Evolutionary conservation across 1,139 yeast species (phyloP).

Genomic region (Geotrichum bryndzae): DNA sequence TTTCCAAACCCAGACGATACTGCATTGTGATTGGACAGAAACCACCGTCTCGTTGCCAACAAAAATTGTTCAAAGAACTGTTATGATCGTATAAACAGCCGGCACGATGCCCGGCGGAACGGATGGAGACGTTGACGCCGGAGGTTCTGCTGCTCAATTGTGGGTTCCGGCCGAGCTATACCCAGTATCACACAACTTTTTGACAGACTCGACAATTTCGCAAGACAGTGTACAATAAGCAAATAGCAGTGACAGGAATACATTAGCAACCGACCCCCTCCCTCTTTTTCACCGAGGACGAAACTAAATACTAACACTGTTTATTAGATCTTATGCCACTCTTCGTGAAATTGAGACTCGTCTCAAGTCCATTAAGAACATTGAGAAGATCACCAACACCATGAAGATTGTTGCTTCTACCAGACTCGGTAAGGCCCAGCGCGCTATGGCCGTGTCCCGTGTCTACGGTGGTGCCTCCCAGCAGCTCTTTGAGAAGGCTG

Average conservation of each 20-base stretch:
- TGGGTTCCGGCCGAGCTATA: not conserved
- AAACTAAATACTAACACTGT: not conserved
- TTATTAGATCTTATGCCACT: constrained; percentile 87
- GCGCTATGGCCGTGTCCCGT: constrained; percentile 87
- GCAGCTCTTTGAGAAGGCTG: constrained; percentile 76
- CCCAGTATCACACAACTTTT: not conserved
- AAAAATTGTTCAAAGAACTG: not conserved
- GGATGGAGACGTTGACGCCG: not conserved
- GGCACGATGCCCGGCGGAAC: not conserved
- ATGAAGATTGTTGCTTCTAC: constrained; percentile 99
- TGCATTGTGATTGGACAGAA: constrained; percentile 14
- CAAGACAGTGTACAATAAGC: not conserved
- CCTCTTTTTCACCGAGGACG: not conserved
- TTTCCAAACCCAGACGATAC: constrained; percentile 9
- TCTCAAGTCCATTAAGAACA: constrained; percentile 95
- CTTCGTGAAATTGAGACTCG: constrained; percentile 98
- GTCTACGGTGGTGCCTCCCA: constrained; percentile 74
- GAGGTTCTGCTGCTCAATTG: not conserved
- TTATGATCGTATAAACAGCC: not conserved
- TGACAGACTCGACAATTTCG: not conserved
- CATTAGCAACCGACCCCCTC: not conserved
- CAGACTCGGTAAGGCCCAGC: constrained; percentile 91
- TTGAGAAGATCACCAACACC: constrained; percentile 98
- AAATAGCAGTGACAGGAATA: not conserved
- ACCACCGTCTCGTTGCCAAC: not conserved